Conservation (phyloP, 2,329 filamentous ascomycete species). For the Fusarium ambrosium region DNA sequence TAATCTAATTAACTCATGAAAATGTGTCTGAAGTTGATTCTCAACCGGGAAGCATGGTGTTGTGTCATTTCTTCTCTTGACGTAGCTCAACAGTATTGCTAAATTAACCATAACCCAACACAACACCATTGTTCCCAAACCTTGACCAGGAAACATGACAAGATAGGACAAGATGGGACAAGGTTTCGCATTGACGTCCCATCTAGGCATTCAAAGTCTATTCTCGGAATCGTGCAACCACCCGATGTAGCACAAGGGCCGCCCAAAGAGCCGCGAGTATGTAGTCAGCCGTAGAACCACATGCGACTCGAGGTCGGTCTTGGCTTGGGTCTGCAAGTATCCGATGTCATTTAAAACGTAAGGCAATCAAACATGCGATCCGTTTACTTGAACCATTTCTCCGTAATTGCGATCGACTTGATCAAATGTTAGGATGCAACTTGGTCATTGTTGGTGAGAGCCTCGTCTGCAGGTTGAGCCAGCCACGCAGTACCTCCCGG, state of each 20-base stretch:
- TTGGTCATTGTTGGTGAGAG: not conserved
- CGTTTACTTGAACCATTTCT: not conserved
- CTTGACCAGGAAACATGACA: not conserved
- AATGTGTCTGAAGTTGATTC: no score
- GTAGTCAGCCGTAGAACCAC: conserved; percentile 1
- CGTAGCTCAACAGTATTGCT: not conserved
- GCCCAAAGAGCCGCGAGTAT: not conserved
- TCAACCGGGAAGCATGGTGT: no score
- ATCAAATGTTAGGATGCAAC: not conserved
- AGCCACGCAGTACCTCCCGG: not conserved
- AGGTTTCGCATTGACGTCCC: not conserved
- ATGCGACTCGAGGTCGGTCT: not conserved
- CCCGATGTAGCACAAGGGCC: not conserved
- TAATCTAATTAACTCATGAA: no score
- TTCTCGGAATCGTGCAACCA: not conserved
- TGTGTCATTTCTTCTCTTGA: not conserved
- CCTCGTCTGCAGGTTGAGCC: not conserved
- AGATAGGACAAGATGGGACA: not conserved
- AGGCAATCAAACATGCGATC: not conserved
- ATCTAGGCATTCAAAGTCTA: not conserved
- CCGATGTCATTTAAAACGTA: not conserved
- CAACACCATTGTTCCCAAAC: not conserved
- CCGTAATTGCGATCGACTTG: not conserved
- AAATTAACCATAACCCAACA: not conserved
- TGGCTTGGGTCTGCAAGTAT: not conserved